Conservation (phyloP, 2,329 filamentous ascomycete genomes). For the Stachybotrys elegans region DNA sequence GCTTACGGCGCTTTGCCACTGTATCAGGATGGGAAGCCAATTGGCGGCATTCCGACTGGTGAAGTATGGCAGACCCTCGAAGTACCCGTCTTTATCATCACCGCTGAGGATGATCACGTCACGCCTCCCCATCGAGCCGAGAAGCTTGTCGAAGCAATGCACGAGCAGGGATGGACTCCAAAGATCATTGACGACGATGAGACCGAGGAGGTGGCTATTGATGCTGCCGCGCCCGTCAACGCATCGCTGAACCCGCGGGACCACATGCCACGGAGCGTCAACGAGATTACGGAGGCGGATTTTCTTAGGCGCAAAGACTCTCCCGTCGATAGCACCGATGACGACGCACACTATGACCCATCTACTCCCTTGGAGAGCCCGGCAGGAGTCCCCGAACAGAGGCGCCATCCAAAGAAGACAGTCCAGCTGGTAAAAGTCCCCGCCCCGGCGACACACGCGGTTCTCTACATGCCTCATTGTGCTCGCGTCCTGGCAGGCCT, state of each 20-base stretch:
- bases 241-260: slow-evolving; percentile 23
- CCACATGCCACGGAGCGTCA: slow-evolving; percentile 29
- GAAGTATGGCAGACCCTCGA: slow-evolving; percentile 68
- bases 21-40: slow-evolving; percentile 46
- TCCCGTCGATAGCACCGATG: slow-evolving; percentile 19
- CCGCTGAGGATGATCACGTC: slow-evolving; percentile 70
- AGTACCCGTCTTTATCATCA: slow-evolving; percentile 73
- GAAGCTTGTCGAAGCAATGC: slow-evolving; percentile 52
- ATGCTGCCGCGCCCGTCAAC: slow-evolving; percentile 44
- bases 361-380: slow-evolving; percentile 39
- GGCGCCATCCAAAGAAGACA: slow-evolving; percentile 42
- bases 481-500: slow-evolving; percentile 74
- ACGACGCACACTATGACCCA: slow-evolving; percentile 38
- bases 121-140: slow-evolving; percentile 67
- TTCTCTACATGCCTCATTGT: slow-evolving; percentile 74
- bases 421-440: slow-evolving; percentile 69
- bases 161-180: slow-evolving; percentile 10
- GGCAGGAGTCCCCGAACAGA: slow-evolving; percentile 41
- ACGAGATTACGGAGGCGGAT: slow-evolving; percentile 20
- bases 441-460: slow-evolving; percentile 72
- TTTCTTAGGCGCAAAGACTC: slow-evolving; percentile 16
- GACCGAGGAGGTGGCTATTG: slow-evolving; percentile 22
- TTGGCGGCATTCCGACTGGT: slow-evolving; percentile 63
- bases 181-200: neutral
- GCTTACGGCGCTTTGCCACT: slow-evolving; percentile 64